Evolutionary conservation across 2,329 filamentous ascomycete genomes (phyloP), one percentile per base, ranked within the genome.

Genomic region (Didymella pomorum): DNA sequence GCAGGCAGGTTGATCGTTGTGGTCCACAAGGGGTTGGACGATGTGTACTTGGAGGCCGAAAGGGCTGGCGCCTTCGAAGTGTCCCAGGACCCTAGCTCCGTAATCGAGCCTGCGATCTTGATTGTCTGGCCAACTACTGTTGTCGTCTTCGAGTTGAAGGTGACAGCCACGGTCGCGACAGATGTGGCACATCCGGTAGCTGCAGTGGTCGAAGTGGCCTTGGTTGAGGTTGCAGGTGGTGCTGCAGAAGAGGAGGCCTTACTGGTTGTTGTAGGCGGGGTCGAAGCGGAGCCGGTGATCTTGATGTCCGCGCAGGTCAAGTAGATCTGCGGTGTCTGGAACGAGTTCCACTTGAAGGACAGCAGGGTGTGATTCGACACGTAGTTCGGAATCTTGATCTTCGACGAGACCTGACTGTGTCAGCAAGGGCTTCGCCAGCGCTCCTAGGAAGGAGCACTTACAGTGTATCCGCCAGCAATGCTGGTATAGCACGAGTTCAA

Each of bases 61-160:
- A 84, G 68, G 5, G 77, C 75, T 62, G 76, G 73, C 6, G 77
- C 78, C 46, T 70, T 68, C 4, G 69, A 71, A 3, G 80, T 62
- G 26, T 80, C 70, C 80, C 82, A 83, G 21, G 60, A 69, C 2
- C 82, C 81, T 1, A 84, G 69, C 43, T 80, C 78, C 0, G 74
- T 54, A 3, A 77, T 75, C 45, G 78, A 79, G 26, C 82, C 82
- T 0, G 73, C 71, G 4, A 84, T 67, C 52, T 80, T 80, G 23
- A 84, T 61, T 26, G 81, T 82, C 69, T 84, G 81, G 9, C 82
- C 82, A 51, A 73, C 79, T 48, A 79, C 78, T 0, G 82, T 84
- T 0, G 74, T 76, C 1, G 79, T 81, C 58, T 80, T 80, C 8
- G 82, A 78, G 48, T 78, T 73, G 71, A 84, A 83, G 3, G 74